Base-by-base conservation (phyloP, 345 rosid genomes). In the Durio zibethinus region DNA sequence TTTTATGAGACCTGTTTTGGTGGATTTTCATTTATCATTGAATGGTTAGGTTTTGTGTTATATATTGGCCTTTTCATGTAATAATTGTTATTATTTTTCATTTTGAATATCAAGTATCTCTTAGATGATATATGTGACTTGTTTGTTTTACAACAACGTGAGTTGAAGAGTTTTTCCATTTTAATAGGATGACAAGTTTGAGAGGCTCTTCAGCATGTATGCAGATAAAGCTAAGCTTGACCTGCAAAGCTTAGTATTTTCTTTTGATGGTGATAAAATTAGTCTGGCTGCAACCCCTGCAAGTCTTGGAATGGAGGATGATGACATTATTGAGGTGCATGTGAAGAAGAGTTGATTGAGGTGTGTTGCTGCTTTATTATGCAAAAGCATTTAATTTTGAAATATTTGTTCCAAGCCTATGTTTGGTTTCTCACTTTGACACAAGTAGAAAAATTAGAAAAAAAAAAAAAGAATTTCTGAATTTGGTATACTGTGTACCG, bases 271-370 rank as follows among this genome's bases (percentile, higher is more conserved):
- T 70, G 94, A 91, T 63, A 90, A 87, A 85, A 80, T 95, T 47
- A 80, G 80, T 85, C 90, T 91, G 31, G 54, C 86, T 2, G 87
- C 87, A 25, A 93, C 97, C 27, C 99, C 99, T 47, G 79, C 76
- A 67, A 76, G 85, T 79, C 96, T 95, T 52, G 99, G 83, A 18
- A 90, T 95, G 97, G 99, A 95, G 76, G 97, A 95, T n/a, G 82
- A 87, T 42, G 99, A 95, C 85, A 90, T 93, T 62, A 87, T 95
- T 76, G 97, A 92, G 88, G 99, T 92, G 70, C 86, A 86, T 80
- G 67, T 62, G 42, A 92, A 84, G 86, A 85, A 86, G 63, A 81
- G 85, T 57, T 91, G 88, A 92, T 69, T 1, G n/a, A 82, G 83
- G 84, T 79, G 64, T 50, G n/a, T 25, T 74, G 31, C 53, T 16